phyloP scores from a whole-genome alignment of 2,329 filamentous ascomycete species.

The Pyrenochaeta sp. region DNA sequence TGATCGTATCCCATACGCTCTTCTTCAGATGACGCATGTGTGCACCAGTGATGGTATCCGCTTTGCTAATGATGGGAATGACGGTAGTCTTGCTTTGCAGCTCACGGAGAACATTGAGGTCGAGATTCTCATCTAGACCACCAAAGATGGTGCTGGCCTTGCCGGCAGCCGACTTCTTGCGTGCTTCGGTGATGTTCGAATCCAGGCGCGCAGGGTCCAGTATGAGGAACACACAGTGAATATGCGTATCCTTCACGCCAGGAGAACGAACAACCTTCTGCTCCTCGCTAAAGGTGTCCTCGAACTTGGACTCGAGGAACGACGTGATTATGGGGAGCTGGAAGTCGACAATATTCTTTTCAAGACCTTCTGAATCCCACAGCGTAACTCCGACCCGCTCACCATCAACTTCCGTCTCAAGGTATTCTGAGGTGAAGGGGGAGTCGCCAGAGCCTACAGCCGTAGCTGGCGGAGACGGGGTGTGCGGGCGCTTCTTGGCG shows the following conservation, averaged over 20 bases:
- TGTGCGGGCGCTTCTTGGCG: constrained; percentile 72
- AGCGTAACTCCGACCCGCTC: constrained; percentile 92
- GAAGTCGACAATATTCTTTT: constrained; percentile 93
- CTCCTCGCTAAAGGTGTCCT: constrained; percentile 96
- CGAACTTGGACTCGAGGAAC: constrained; percentile 97
- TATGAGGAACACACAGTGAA: constrained; percentile 92
- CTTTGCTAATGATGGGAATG: constrained; percentile 94
- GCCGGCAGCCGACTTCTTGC: constrained; percentile 61
- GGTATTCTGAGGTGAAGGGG: constrained; percentile 82
- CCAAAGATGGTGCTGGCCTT: constrained; percentile 63
- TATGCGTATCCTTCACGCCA: constrained; percentile 93
- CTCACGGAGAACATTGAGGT: constrained; percentile 86
- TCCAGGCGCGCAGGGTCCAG: constrained; percentile 89
- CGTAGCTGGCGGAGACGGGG: constrained; percentile 53
- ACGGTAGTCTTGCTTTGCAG: constrained; percentile 94
- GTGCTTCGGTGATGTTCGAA: constrained; percentile 73
- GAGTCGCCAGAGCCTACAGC: constrained; percentile 53
- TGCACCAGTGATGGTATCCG: constrained; percentile 92
- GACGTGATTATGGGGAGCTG: constrained; percentile 89
- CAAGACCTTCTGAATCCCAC: constrained; percentile 95
- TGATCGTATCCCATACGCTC: constrained; percentile 86
- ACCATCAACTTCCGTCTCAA: constrained; percentile 92
- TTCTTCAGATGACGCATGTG: constrained; percentile 95
- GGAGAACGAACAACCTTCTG: constrained; percentile 96
- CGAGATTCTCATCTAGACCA: constrained; percentile 84